phyloP scores from a whole-genome alignment of 305 asterid genomes.

The Nicotiana rustica region DNA sequence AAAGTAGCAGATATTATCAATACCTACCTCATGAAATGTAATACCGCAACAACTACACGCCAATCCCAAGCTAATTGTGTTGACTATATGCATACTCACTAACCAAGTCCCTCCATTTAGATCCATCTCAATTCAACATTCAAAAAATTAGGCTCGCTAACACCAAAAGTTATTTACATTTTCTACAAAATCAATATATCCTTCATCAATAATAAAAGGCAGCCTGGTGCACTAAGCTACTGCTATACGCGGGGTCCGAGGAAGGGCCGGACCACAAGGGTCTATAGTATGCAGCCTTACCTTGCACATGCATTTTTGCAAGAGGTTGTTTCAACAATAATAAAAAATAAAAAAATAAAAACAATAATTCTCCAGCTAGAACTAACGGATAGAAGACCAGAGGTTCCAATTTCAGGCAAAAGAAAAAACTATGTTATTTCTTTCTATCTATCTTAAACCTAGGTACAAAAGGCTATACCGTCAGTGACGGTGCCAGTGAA shows the following conservation, averaged over 20 bases:
- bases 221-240: no score
- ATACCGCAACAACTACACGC: neutral
- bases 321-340: no score
- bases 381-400: neutral
- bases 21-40: neutral
- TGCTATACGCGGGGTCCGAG: no score
- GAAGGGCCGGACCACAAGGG: no score
- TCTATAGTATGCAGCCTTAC: no score
- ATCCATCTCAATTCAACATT: neutral
- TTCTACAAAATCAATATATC: neutral
- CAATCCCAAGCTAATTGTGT: neutral
- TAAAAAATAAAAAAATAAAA: no score
- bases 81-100: neutral
- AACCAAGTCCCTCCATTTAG: neutral
- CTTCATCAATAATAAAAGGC: neutral
- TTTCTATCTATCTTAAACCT: neutral
- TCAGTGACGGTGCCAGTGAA: neutral
- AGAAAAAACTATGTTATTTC: neutral
- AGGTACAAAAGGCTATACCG: neutral
- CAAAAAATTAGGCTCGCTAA: neutral
- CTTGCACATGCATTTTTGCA: no score
- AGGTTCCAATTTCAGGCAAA: neutral
- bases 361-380: neutral
- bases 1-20: constrained; percentile 29
- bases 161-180: neutral